Conservation (phyloP, 225 moss, liverwort and hornwort genomes). For the Lunularia cruciata region DNA sequence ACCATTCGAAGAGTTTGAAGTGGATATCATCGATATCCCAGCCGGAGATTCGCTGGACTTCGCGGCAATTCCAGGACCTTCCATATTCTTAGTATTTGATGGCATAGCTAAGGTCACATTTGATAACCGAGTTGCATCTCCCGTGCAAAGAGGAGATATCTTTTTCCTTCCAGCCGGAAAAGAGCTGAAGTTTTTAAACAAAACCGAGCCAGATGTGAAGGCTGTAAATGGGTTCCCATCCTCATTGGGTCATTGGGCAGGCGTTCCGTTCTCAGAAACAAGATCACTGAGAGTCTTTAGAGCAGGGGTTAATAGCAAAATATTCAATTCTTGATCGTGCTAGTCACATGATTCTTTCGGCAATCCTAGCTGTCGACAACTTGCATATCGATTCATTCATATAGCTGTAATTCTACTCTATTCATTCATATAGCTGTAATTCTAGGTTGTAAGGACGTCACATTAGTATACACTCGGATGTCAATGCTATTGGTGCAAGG, state of each 20-base stretch:
- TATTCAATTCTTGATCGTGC: slow-evolving; percentile 24
- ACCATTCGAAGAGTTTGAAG: slow-evolving; percentile 96
- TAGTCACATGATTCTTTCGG: neutral
- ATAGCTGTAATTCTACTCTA: no score
- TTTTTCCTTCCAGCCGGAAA: slow-evolving; percentile 70
- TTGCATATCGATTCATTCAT: no score
- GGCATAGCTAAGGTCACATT: slow-evolving; percentile 54
- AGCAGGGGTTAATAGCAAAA: slow-evolving; percentile 78
- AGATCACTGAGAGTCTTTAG: slow-evolving; percentile 58
- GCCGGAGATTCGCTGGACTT: slow-evolving; percentile 54
- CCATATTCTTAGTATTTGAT: slow-evolving; percentile 74
- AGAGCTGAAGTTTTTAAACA: slow-evolving; percentile 51
- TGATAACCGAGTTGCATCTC: slow-evolving; percentile 26
- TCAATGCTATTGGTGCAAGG: no score
- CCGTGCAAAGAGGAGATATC: slow-evolving; percentile 60
- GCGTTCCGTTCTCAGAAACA: slow-evolving; percentile 5
- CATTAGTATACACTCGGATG: no score
- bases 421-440: no score
- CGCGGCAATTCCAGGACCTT: slow-evolving; percentile 56
- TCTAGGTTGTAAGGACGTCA: no score
- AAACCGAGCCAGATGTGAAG: slow-evolving; percentile 44
- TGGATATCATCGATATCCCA: slow-evolving; percentile 71
- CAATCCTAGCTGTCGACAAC: no score
- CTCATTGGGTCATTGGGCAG: neutral
- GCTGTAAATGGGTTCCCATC: neutral